These are phyloP conservation scores for Aspergillus aculeatinus DNA, from an alignment of 2,329 filamentous ascomycete species.

Conservation along the genomic window DNA sequence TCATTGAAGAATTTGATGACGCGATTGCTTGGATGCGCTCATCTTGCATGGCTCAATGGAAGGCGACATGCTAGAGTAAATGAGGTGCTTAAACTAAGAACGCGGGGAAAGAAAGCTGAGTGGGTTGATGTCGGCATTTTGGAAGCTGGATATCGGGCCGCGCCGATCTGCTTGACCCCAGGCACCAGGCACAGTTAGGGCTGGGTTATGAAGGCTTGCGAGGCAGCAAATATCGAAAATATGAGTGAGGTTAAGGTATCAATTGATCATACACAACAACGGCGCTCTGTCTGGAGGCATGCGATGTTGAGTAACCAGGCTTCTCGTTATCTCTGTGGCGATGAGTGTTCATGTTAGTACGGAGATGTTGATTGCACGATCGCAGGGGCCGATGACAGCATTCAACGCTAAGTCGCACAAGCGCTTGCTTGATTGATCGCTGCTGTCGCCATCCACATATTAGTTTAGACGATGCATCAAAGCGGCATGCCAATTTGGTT, in stretches of 20 bases:
- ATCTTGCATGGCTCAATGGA: not conserved
- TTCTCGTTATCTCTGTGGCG: not conserved
- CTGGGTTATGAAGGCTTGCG: not conserved
- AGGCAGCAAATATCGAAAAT: not conserved
- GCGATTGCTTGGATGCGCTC: constrained; percentile 3
- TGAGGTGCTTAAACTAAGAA: constrained; percentile 4
- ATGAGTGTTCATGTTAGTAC: not conserved
- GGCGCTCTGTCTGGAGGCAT: not conserved
- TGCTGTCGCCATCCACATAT: not conserved
- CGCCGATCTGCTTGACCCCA: not conserved
- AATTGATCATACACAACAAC: not conserved
- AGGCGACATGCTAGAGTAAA: not conserved
- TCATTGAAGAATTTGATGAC: constrained; percentile 8
- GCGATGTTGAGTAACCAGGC: not conserved
- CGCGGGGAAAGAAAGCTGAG: not conserved
- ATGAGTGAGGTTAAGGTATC: not conserved
- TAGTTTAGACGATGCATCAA: not conserved
- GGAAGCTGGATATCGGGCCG: not conserved
- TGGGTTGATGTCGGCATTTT: not conserved
- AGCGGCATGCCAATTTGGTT: not conserved
- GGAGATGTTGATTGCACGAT: constrained; percentile 7
- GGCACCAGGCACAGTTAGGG: not conserved
- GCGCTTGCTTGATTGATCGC: not conserved
- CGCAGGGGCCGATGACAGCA: constrained; percentile 8
- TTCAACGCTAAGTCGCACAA: not conserved